These are phyloP conservation scores for Barnettozyma pratensis DNA, from an alignment of 805 yeast genomes.

Conservation along the genomic window DNA sequence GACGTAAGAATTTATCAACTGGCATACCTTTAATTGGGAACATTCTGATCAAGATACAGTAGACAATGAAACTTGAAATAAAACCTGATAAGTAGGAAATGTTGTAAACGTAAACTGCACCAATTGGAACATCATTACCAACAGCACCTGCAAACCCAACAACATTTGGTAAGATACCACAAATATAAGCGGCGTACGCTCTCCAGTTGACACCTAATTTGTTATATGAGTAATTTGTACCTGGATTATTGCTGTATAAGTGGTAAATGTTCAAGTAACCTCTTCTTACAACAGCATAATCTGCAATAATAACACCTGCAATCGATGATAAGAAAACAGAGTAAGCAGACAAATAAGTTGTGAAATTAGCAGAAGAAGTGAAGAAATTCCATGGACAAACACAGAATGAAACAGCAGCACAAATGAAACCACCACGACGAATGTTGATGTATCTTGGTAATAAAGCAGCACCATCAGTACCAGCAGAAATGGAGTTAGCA, in stretches of 20 bases:
- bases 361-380: slow-evolving; percentile 64
- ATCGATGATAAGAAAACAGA: slow-evolving; percentile 78
- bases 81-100: slow-evolving; percentile 78
- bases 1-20: slow-evolving; percentile 31
- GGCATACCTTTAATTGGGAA: slow-evolving; percentile 51
- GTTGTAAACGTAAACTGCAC: slow-evolving; percentile 69
- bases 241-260: slow-evolving; percentile 44
- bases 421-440: slow-evolving; percentile 74
- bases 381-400: slow-evolving; percentile 83
- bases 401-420: slow-evolving; percentile 65
- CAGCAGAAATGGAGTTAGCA: slow-evolving; percentile 66
- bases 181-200: slow-evolving; percentile 72
- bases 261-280: slow-evolving; percentile 63
- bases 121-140: slow-evolving; percentile 70
- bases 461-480: slow-evolving; percentile 66
- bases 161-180: slow-evolving; percentile 79
- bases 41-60: slow-evolving; percentile 45
- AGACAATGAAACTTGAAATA: slow-evolving; percentile 48
- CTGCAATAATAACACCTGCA: slow-evolving; percentile 70
- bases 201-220: slow-evolving; percentile 74
- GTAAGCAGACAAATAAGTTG: slow-evolving; percentile 76
- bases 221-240: slow-evolving; percentile 53
- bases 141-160: slow-evolving; percentile 86
- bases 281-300: slow-evolving; percentile 67
- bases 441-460: slow-evolving; percentile 62